Base-by-base conservation (phyloP, 2,329 filamentous ascomycete species). In the Colletotrichum agaves region DNA sequence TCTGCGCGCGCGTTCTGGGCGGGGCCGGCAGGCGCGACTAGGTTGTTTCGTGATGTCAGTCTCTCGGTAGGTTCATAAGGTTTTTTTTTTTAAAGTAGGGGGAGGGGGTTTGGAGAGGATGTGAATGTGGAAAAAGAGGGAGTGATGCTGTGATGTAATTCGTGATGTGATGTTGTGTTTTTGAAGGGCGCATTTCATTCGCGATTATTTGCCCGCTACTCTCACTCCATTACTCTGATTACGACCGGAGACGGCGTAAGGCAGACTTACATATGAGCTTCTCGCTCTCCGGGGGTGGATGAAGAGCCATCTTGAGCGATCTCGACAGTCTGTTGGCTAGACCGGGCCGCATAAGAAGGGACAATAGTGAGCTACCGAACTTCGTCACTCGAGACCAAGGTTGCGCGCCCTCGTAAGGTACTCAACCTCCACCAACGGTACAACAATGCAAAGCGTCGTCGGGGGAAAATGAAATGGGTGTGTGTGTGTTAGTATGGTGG, bases 21-120 rank as follows among this genome's bases (percentile, higher is more conserved):
- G 71, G 84, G 81, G 41, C 85, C 87, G 47, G 88, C 88, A 4
- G 91, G 90, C 5, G 91, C 90, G 79, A 93, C 87, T 86, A 67
- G n/a, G 7, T 49, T 13, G 49, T 53, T n/a, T n/a, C n/a, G 27
- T 63, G 66, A n/a, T 43, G 39, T 70, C 19, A 69, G 69, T 31
- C 53, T 50, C 57, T n/a, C n/a, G n/a, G n/a, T n/a, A n/a, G n/a
- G n/a, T n/a, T n/a, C n/a, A n/a, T n/a, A n/a, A n/a, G n/a, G n/a
- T n/a, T n/a, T n/a, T n/a, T n/a, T n/a, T n/a, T n/a, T n/a, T n/a
- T n/a, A n/a, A n/a, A n/a, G n/a, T n/a, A n/a, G n/a, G n/a, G n/a
- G n/a, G n/a, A n/a, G n/a, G n/a, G 56, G 61, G 19, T 31, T 21
- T 37, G 61, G 41, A 21, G 53, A 52, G 19, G 23, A 11, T 44